Evolutionary conservation across 805 yeast species (phyloP).

Genomic region (Saccharomycopsis guyanensis): DNA sequence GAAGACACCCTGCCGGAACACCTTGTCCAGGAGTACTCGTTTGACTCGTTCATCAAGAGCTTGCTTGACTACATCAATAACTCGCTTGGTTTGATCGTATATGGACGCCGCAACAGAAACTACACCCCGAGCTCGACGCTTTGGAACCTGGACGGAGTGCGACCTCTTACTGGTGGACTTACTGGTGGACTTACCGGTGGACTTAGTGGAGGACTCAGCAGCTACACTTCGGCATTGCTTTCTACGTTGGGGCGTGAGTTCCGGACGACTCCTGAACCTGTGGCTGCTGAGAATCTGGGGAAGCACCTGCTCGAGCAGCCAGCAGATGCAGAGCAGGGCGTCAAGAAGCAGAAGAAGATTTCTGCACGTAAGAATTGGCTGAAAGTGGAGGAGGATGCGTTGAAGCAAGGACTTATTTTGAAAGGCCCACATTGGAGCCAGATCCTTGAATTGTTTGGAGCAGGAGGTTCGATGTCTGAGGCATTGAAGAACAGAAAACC

Average conservation of each 20-base stretch:
- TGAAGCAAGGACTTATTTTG: constrained; percentile 66
- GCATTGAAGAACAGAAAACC: constrained; percentile 80
- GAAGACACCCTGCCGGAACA: constrained; percentile 39
- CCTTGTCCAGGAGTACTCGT: constrained; percentile 68
- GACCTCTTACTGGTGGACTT: background rate
- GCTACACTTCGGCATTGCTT: background rate
- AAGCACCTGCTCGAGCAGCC: constrained; percentile 2
- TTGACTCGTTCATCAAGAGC: constrained; percentile 78
- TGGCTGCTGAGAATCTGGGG: too few species aligned
- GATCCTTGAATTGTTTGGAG: constrained; percentile 83
- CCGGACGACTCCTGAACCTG: background rate
- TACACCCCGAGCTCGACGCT: constrained; percentile 9
- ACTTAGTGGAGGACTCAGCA: background rate
- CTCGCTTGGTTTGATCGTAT: constrained; percentile 61
- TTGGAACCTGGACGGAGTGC: constrained; percentile 4
- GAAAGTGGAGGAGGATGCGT: constrained; percentile 77
- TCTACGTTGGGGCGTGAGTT: background rate
- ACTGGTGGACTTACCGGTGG: background rate
- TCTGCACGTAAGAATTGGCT: constrained; percentile 72
- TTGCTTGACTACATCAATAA: constrained; percentile 70
- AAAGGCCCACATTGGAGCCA: constrained; percentile 94
- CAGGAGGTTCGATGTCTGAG: constrained; percentile 85
- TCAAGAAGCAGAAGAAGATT: constrained; percentile 23
- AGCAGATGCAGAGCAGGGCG: constrained; percentile 6
- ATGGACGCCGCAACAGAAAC: constrained; percentile 49